Conservation (phyloP, 805 yeast genomes). For the Saccharomycopsis fibuligera region DNA sequence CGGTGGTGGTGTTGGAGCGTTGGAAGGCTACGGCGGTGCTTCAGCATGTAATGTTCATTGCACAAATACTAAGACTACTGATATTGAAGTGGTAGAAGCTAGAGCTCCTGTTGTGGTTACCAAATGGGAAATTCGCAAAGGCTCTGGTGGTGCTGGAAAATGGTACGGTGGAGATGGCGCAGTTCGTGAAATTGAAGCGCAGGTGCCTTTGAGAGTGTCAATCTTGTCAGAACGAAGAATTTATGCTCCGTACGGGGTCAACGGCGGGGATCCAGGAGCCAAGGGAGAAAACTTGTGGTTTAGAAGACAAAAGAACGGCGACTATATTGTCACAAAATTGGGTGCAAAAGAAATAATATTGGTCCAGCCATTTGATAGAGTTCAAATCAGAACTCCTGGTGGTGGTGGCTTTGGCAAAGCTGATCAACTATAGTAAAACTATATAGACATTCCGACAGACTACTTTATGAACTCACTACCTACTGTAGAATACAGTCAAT, state of each 20-base stretch:
- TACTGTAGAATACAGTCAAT: too few relatives aligned
- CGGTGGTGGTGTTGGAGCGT: constrained; percentile 53
- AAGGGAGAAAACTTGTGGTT: constrained; percentile 38
- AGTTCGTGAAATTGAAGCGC: constrained; percentile 43
- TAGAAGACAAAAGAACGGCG: constrained; percentile 28
- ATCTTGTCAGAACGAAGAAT: constrained; percentile 47
- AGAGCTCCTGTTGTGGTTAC: constrained; percentile 44
- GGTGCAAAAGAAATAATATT: constrained; percentile 26
- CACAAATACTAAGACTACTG: constrained; percentile 50
- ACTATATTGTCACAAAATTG: constrained; percentile 28
- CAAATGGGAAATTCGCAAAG: constrained; percentile 38
- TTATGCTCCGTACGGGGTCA: constrained; percentile 46
- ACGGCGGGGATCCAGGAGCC: constrained; percentile 47
- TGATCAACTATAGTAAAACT: too few relatives aligned
- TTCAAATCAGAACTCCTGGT: constrained; percentile 36
- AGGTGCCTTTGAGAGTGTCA: constrained; percentile 35
- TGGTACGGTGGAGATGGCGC: constrained; percentile 48
- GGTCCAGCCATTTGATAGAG: constrained; percentile 33
- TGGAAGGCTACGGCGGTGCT: constrained; percentile 46
- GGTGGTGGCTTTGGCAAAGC: constrained; percentile 41
- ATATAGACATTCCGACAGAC: too few relatives aligned
- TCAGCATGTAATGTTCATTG: constrained; percentile 50
- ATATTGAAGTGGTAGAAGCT: constrained; percentile 47
- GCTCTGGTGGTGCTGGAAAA: constrained; percentile 44
- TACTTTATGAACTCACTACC: too few relatives aligned